Conservation (phyloP, 139 green algal species). For the Asterochloris sp. region DNA sequence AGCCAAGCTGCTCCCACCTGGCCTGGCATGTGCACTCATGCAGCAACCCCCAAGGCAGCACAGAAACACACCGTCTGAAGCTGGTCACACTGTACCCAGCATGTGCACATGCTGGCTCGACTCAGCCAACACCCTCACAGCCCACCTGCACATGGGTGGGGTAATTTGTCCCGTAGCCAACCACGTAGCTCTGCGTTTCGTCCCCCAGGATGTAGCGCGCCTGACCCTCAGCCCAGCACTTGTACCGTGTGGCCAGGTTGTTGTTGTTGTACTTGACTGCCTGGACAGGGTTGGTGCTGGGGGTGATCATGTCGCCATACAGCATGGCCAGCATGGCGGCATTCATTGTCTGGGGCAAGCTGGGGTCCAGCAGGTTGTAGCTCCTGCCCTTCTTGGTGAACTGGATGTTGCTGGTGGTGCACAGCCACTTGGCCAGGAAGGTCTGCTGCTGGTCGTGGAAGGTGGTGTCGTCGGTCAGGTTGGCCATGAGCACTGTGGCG, state of each 20-base stretch:
- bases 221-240: conserved; percentile 60
- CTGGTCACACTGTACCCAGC: too few relatives aligned
- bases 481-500: conserved; percentile 43
- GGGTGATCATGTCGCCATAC: conserved; percentile 34
- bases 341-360: conserved; percentile 53
- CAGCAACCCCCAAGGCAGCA: too few relatives aligned
- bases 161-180: conserved; percentile 30
- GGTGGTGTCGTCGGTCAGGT: conserved; percentile 38
- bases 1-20: too few relatives aligned
- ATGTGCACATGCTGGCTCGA: too few relatives aligned
- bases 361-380: conserved; percentile 39
- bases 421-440: conserved; percentile 49
- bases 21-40: too few relatives aligned
- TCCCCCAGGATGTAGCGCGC: conserved; percentile 65
- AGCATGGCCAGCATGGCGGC: conserved; percentile 51
- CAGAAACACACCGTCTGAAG: too few relatives aligned
- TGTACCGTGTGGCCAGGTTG: conserved; percentile 22
- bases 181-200: conserved; percentile 23
- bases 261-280: conserved; percentile 8
- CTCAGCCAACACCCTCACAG: too few relatives aligned
- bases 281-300: background rate
- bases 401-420: conserved; percentile 34
- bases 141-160: background rate
- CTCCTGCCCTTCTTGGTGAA: conserved; percentile 46
- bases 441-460: conserved; percentile 33